phyloP scores from a whole-genome alignment of 371 early-diverging fungal species.

The Rhizopus stolonifer region DNA sequence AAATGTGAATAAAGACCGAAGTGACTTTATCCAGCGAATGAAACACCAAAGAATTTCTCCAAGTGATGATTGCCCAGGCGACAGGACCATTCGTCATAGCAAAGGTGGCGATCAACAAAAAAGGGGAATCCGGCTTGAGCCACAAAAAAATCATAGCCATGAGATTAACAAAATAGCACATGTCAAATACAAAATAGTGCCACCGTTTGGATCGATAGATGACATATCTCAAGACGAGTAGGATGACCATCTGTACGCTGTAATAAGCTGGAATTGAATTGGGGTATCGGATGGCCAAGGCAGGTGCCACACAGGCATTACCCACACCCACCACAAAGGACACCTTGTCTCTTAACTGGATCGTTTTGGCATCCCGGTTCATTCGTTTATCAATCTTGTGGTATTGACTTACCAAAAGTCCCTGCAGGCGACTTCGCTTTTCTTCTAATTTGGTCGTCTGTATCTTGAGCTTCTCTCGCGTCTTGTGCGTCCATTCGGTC shows the following conservation, averaged over 20 bases:
- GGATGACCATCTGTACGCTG: constrained; percentile 46
- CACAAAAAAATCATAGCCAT: constrained; percentile 56
- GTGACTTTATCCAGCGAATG: constrained; percentile 76
- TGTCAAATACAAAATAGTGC: constrained; percentile 74
- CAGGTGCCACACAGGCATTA: constrained; percentile 66
- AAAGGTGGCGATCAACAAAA: constrained; percentile 56
- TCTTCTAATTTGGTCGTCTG: constrained; percentile 44
- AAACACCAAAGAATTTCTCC: constrained; percentile 70
- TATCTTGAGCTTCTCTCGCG: constrained; percentile 28
- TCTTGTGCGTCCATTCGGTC: constrained; percentile 44
- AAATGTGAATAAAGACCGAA: constrained; percentile 69
- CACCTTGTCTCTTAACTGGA: constrained; percentile 63
- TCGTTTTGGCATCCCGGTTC: constrained; percentile 53
- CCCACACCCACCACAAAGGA: constrained; percentile 73
- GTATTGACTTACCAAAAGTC: constrained; percentile 28
- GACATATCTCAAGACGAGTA: constrained; percentile 55
- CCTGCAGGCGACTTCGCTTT: constrained; percentile 30
- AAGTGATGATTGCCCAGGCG: constrained; percentile 71
- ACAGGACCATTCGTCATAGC: constrained; percentile 68
- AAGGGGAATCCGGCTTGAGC: constrained; percentile 46
- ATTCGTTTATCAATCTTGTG: constrained; percentile 38
- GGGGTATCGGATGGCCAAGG: constrained; percentile 55
- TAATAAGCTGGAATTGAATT: constrained; percentile 61
- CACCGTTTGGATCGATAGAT: constrained; percentile 61
- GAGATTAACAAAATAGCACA: constrained; percentile 69